A percentile compares a stretch with the other conserved stretches of the same genome.
phyloP scores from a whole-genome alignment of 2,329 filamentous ascomycete species.

The Trichoderma guizhouense region DNA sequence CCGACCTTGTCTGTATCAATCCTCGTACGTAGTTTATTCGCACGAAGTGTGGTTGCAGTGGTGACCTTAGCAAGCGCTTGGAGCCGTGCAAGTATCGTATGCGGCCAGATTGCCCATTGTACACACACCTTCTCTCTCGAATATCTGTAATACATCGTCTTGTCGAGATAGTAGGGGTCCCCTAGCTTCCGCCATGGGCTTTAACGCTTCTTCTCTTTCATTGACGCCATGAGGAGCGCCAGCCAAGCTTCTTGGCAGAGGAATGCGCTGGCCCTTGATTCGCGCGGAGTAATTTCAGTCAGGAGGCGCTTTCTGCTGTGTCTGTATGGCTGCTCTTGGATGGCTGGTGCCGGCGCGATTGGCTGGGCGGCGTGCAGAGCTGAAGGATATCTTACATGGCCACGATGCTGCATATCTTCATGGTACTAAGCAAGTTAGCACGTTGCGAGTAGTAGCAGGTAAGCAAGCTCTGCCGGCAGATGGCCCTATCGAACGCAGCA shows the following conservation, averaged over 20 bases:
- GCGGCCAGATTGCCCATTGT: background rate
- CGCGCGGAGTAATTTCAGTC: background rate
- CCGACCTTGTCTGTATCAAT: background rate
- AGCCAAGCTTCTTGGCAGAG: background rate
- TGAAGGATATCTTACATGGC: background rate
- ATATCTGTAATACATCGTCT: background rate
- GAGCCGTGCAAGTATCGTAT: background rate
- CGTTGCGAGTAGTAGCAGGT: background rate
- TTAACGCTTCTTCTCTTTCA: background rate
- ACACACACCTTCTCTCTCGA: background rate
- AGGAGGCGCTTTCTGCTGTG: background rate
- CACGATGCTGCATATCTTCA: background rate
- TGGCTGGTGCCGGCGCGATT: background rate
- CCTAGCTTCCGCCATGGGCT: background rate
- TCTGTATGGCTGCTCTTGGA: background rate
- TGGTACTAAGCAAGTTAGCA: background rate
- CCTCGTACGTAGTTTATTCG: background rate
- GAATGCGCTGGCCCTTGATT: background rate
- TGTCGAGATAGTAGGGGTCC: background rate
- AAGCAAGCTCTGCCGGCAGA: conserved; percentile 10
- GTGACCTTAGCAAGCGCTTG: background rate
- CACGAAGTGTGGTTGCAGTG: background rate
- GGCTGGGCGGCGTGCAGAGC: background rate
- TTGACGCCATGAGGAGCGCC: background rate
- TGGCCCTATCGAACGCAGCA: background rate